These are phyloP conservation scores for Exophiala bonariae DNA, from an alignment of 2,329 filamentous ascomycete genomes.

Conservation along the genomic window DNA sequence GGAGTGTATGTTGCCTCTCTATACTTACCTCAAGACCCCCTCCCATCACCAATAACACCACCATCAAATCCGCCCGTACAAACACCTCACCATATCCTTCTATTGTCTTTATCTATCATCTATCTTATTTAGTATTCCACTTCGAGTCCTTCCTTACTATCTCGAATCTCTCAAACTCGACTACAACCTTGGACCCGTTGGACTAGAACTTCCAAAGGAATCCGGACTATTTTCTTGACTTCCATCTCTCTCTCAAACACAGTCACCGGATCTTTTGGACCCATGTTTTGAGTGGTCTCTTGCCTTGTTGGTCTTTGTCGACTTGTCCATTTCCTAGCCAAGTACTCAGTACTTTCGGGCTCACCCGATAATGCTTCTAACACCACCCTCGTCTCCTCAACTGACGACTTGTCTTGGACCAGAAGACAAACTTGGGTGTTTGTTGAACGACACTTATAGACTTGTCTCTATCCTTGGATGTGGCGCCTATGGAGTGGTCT, in stretches of 20 bases:
- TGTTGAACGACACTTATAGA: conserved; percentile 76
- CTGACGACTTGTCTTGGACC: conserved; percentile 61
- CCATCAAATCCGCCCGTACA: conserved; percentile 12
- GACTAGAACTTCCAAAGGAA: conserved; percentile 16
- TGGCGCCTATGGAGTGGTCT: conserved; percentile 95
- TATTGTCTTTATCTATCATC: conserved; percentile 10
- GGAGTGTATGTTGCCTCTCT: conserved; percentile 24
- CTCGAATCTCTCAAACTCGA: conserved; percentile 6
- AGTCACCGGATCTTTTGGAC: conserved; percentile 24
- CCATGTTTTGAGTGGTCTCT: conserved; percentile 29
- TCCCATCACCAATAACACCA: conserved; percentile 20
- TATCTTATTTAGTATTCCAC: conserved; percentile 9
- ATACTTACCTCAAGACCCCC: conserved; percentile 20
- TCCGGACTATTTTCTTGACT: conserved; percentile 15
- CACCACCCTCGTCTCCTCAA: conserved; percentile 44
- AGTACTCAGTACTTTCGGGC: conserved; percentile 33
- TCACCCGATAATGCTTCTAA: conserved; percentile 48
- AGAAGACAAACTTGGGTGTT: conserved; percentile 81
- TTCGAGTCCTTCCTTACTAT: conserved; percentile 17
- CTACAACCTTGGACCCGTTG: conserved; percentile 1
- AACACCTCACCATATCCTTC: conserved; percentile 11
- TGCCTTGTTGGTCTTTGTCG: conserved; percentile 27
- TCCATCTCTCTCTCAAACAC: conserved; percentile 21
- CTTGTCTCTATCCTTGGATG: conserved; percentile 84
- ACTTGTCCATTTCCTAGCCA: conserved; percentile 26